Conservation (phyloP, 495 filamentous ascomycete genomes). For the Talaromyces trachyspermus region DNA sequence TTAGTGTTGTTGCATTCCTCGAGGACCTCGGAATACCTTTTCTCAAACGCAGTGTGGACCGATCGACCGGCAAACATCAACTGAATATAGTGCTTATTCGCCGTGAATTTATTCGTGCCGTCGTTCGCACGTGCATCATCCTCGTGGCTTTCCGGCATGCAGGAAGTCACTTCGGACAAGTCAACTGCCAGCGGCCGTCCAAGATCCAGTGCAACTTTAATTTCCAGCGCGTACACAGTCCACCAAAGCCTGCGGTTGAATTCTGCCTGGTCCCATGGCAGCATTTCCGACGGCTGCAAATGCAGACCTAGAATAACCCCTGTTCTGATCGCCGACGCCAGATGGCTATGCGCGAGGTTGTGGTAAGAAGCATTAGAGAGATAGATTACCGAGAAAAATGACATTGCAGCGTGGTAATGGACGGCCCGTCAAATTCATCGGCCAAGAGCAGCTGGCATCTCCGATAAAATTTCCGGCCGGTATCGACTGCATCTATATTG, state of each 20-base stretch:
- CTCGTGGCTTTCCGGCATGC: background rate
- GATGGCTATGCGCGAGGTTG: slow-evolving; percentile 8
- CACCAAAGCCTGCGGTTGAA: slow-evolving; percentile 12
- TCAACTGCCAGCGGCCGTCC: background rate
- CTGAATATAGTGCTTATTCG: background rate
- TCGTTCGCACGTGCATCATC: background rate
- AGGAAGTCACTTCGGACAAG: background rate
- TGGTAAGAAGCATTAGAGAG: slow-evolving; percentile 10
- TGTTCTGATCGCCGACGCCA: slow-evolving; percentile 10
- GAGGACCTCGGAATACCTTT: background rate
- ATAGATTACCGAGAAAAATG: slow-evolving; percentile 19
- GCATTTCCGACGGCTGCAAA: slow-evolving; percentile 3
- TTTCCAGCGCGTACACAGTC: slow-evolving; percentile 9
- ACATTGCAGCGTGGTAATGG: slow-evolving; percentile 14
- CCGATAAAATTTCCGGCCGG: slow-evolving; percentile 3
- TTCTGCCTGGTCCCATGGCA: slow-evolving; percentile 4
- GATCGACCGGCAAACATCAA: slow-evolving; percentile 3
- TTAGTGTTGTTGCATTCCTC: no score
- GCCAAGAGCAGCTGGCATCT: slow-evolving; percentile 11
- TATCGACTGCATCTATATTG: slow-evolving; percentile 1
- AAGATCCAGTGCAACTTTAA: slow-evolving; percentile 9
- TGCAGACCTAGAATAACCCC: slow-evolving; percentile 12
- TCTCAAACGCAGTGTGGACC: background rate
- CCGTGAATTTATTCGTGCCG: background rate
- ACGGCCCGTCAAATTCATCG: slow-evolving; percentile 11